Base-by-base conservation (phyloP, 768 basidiomycete species). In the Mrakia blollopis region DNA sequence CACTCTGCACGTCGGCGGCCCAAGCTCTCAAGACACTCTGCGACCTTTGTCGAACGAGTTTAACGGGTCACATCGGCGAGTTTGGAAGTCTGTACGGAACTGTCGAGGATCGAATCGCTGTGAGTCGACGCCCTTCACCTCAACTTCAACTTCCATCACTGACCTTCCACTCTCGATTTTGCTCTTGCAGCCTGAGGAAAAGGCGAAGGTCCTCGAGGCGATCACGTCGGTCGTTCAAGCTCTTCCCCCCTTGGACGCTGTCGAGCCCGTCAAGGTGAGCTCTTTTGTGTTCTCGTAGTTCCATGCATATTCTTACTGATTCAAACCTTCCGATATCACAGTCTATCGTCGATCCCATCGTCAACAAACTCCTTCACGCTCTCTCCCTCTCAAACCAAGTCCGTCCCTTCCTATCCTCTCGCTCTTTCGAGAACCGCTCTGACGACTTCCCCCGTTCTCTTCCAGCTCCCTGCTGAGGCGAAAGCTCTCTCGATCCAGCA, bases 221-320 rank as follows among this genome's bases (percentile, higher is more conserved):
- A 95, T 98, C 72, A 89, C 93, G 1, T 96, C 94, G 79, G 93
- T 98, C 4, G 91, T 97, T 44, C 92, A 97, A 80, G 95, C 94
- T 0, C 83, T 98, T 69, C 90, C 92, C 0, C 89, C 92, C 0
- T 85, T 85, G 60, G 91, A 93, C 61, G 91, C 89, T 75, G 90
- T 96, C 37, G 87, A 89, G 0, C 91, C 93, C 0, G 87, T 95
- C 32, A 88, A 91, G 84, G 91, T 73, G 23, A 16, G 54, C 6
- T 72, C 39, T 50, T 18, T 65, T 11, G 52, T 65, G 0, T 50
- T n/a, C 63, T 57, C 82, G 92, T 88, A 90, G 89, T 0, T 91
- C 96, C n/a, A n/a, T n/a, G n/a, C n/a, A n/a, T n/a, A n/a, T n/a
- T n/a, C n/a, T n/a, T n/a, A n/a, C n/a, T n/a, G n/a, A n/a, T n/a